These are phyloP conservation scores for Hymenoscyphus infarciens DNA, from an alignment of 2,329 filamentous ascomycete genomes.

Conservation along the genomic window DNA sequence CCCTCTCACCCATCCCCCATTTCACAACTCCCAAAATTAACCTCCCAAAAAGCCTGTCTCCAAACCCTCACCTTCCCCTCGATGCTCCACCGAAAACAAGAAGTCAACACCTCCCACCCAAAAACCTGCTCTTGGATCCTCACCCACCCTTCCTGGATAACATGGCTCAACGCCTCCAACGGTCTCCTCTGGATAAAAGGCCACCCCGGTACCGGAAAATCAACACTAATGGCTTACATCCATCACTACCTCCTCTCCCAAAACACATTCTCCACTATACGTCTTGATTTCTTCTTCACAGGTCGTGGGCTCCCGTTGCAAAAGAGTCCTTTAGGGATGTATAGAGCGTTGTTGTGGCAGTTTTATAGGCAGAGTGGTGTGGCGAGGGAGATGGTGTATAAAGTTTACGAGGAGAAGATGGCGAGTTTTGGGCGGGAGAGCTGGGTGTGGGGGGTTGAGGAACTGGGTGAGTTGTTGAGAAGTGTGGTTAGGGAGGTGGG, in stretches of 20 bases:
- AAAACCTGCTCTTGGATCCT: slow-evolving; percentile 38
- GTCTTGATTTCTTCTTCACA: slow-evolving; percentile 39
- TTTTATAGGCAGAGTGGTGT: slow-evolving; percentile 39
- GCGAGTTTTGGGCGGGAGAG: not conserved
- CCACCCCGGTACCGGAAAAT: slow-evolving; percentile 41
- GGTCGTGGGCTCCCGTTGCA: slow-evolving; percentile 39
- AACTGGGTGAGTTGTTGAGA: slow-evolving; percentile 11
- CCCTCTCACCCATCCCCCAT: no score
- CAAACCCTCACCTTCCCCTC: slow-evolving; percentile 35
- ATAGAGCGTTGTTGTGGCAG: slow-evolving; percentile 43
- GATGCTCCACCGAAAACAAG: slow-evolving; percentile 31
- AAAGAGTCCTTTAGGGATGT: slow-evolving; percentile 45
- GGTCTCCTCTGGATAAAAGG: slow-evolving; percentile 40
- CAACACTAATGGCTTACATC: slow-evolving; percentile 36
- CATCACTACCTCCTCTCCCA: slow-evolving; percentile 8
- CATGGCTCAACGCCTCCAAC: slow-evolving; percentile 23
- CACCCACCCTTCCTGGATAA: slow-evolving; percentile 25
- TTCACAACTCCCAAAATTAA: not conserved
- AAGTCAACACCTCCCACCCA: slow-evolving; percentile 34
- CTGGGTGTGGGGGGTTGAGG: slow-evolving; percentile 15
- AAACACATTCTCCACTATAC: slow-evolving; percentile 11
- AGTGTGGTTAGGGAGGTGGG: slow-evolving; percentile 7
- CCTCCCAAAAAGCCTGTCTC: slow-evolving; percentile 26
- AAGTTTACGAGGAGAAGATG: not conserved
- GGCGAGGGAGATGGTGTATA: slow-evolving; percentile 8